Conservation (phyloP, 108 stramenopile genomes). For the Nannochloropsis gaditana region DNA sequence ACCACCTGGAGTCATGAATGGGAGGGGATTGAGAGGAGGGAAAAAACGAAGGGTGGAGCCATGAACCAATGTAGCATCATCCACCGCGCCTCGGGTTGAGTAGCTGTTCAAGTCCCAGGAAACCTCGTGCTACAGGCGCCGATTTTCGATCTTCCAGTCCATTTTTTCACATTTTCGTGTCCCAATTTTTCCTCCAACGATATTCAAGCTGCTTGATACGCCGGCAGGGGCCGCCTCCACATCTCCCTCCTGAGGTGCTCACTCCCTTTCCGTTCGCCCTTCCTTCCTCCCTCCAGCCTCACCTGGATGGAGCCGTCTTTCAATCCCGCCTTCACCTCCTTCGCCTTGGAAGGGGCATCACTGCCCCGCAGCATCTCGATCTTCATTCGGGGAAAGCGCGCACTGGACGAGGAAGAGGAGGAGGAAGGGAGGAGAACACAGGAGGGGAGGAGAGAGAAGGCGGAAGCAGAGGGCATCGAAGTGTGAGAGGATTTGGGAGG, state of each 20-base stretch:
- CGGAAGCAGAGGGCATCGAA: neutral
- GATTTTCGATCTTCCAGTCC: too few species aligned
- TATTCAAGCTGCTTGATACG: too few species aligned
- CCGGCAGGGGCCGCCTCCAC: too few species aligned
- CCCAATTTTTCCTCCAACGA: neutral
- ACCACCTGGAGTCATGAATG: slow-evolving; percentile 53
- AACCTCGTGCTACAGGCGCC: too few species aligned
- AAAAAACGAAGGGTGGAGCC: too few species aligned
- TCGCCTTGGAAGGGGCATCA: slow-evolving; percentile 42
- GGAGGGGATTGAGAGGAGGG: neutral
- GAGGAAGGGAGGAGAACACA: neutral
- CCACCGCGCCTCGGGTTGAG: too few species aligned
- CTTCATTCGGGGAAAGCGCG: neutral
- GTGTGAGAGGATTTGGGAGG: neutral
- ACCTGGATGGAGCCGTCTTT: slow-evolving; percentile 13
- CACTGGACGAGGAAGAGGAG: neutral
- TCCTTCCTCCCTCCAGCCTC: neutral
- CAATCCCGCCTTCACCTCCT: slow-evolving; percentile 64
- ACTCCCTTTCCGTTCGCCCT: neutral
- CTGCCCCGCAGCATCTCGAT: neutral
- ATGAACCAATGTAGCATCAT: too few species aligned
- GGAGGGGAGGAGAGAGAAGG: neutral
- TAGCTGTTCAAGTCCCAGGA: too few species aligned
- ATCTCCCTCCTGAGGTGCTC: neutral
- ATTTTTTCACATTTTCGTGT: too few species aligned